Conservation (phyloP, 176 grass and related monocot species). For the Elymus sibiricus region DNA sequence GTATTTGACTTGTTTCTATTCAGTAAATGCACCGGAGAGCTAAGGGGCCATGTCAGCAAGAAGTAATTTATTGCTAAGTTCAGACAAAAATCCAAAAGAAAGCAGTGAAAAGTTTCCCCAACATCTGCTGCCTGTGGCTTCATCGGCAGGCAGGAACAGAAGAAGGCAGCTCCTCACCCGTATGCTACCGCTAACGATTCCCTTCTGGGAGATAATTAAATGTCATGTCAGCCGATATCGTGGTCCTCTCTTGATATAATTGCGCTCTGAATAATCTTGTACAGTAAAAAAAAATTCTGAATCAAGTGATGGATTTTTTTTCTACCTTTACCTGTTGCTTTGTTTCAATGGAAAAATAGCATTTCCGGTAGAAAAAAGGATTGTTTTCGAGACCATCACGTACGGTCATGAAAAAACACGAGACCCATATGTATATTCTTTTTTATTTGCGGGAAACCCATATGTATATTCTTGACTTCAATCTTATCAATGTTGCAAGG, state of each 20-base stretch:
- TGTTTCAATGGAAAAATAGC: too few relatives aligned
- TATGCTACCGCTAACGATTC: conserved; percentile 40
- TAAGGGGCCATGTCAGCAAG: not conserved
- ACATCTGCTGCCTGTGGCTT: conserved; percentile 29
- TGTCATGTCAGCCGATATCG: conserved; percentile 17
- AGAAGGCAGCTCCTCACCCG: conserved; percentile 22
- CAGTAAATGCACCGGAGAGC: conserved; percentile 24
- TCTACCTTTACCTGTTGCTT: too few relatives aligned
- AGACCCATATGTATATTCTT: too few relatives aligned
- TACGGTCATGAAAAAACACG: too few relatives aligned
- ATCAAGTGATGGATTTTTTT: not conserved
- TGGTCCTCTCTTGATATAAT: not conserved
- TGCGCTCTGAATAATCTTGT: not conserved
- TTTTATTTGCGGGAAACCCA: too few relatives aligned
- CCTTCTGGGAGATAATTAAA: conserved; percentile 34
- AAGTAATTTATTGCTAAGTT: conserved; percentile 31
- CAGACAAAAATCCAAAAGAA: conserved; percentile 31
- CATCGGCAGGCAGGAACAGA: conserved; percentile 31
- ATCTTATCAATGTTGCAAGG: too few relatives aligned
- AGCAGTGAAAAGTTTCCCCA: conserved; percentile 46
- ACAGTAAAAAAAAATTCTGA: not conserved
- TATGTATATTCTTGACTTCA: too few relatives aligned
- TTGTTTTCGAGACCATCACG: too few relatives aligned
- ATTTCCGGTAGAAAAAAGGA: too few relatives aligned
- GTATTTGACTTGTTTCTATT: conserved; percentile 39